phyloP scores from a whole-genome alignment of 306 rosid species.

The Citrullus mucosospermus region DNA sequence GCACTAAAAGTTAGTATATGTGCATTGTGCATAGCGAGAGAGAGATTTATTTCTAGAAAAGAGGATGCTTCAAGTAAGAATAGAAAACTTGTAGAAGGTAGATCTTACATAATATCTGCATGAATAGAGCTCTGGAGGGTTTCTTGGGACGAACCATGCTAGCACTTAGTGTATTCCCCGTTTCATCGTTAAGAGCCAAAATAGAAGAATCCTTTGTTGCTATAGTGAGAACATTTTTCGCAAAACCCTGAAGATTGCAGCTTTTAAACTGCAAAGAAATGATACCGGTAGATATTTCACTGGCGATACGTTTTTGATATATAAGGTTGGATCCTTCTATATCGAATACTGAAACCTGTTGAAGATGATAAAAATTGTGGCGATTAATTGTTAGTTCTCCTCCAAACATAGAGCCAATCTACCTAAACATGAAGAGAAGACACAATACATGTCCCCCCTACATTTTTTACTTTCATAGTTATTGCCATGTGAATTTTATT shows the following conservation, averaged over 20 bases:
- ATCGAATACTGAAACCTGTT: slow-evolving; percentile 63
- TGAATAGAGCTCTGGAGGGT: slow-evolving; percentile 61
- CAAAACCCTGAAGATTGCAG: slow-evolving; percentile 61
- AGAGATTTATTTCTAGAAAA: background rate
- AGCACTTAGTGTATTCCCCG: slow-evolving; percentile 41
- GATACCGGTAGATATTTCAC: slow-evolving; percentile 57
- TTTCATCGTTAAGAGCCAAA: slow-evolving; percentile 56
- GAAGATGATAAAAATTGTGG: background rate
- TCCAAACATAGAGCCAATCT: background rate
- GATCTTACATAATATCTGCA: slow-evolving; percentile 65
- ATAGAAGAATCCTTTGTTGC: slow-evolving; percentile 78
- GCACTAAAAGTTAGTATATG: background rate
- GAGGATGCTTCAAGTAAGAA: slow-evolving; percentile 1
- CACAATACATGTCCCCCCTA: background rate
- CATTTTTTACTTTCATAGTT: background rate
- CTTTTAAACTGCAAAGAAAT: slow-evolving; percentile 54
- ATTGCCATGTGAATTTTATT: background rate
- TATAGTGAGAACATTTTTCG: slow-evolving; percentile 47
- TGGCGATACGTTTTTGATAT: slow-evolving; percentile 53
- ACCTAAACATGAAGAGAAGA: background rate
- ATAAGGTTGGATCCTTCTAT: slow-evolving; percentile 48
- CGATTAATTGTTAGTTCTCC: slow-evolving; percentile 5
- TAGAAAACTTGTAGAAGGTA: slow-evolving; percentile 9
- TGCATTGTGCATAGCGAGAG: background rate
- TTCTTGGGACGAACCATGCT: slow-evolving; percentile 68